Percentiles rank a stretch among this genome's conserved stretches.
phyloP scores from a whole-genome alignment of 2,329 filamentous ascomycete genomes.

The Geosmithia morbida region DNA sequence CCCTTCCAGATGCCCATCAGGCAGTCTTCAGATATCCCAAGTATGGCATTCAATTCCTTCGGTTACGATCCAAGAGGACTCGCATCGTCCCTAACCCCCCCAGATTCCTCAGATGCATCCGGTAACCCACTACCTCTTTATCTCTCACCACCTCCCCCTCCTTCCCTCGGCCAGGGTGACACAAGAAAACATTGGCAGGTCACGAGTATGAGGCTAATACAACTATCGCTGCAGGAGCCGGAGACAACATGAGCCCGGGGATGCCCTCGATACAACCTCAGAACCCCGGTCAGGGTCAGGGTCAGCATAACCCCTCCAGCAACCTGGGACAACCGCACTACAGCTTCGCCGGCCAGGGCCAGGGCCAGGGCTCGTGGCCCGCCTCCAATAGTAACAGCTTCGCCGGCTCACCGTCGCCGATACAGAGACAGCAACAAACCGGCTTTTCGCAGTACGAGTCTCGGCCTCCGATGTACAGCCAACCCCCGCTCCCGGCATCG shows the following conservation, averaged over 20 bases:
- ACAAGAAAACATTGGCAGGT: no score
- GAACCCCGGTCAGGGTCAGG: slow-evolving; percentile 34
- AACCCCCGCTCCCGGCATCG: neutral
- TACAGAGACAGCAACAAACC: neutral
- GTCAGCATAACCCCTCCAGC: no score
- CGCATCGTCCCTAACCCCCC: slow-evolving; percentile 6
- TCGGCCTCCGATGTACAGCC: neutral
- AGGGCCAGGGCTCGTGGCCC: slow-evolving; percentile 44
- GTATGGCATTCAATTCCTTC: neutral
- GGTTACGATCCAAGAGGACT: neutral
- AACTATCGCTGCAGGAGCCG: slow-evolving; percentile 28
- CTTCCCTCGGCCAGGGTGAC: no score
- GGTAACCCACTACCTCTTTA: slow-evolving; percentile 7
- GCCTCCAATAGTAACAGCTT: slow-evolving; percentile 15
- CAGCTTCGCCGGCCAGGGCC: slow-evolving; percentile 16
- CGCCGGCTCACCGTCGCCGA: neutral
- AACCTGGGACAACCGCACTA: slow-evolving; percentile 29
- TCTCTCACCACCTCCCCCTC: neutral
- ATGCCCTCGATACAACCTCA: slow-evolving; percentile 44
- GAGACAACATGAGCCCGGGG: slow-evolving; percentile 47
- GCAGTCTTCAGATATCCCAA: neutral
- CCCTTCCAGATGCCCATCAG: slow-evolving; percentile 42
- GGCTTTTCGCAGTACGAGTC: neutral
- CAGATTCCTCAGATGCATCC: slow-evolving; percentile 5
- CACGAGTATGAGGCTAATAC: no score